These are phyloP conservation scores for Verticillium nubilum DNA, from an alignment of 2,329 filamentous ascomycete genomes.

Conservation along the genomic window DNA sequence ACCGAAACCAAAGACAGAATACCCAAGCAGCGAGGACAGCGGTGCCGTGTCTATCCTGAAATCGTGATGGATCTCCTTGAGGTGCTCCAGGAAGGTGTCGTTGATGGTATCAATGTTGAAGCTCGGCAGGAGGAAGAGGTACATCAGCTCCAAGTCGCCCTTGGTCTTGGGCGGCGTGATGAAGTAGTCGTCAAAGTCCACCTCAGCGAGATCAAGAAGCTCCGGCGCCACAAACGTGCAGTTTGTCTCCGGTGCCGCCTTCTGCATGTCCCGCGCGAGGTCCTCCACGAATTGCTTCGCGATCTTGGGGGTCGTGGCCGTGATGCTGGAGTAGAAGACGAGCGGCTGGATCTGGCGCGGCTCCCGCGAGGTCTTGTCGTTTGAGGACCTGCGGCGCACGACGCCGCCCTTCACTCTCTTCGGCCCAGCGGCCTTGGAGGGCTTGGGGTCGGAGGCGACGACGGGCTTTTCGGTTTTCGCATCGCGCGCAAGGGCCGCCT, in stretches of 20 bases:
- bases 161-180: conserved; percentile 63
- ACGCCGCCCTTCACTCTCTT: conserved; percentile 42
- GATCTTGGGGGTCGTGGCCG: conserved; percentile 72
- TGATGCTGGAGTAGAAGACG: conserved; percentile 87
- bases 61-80: conserved; percentile 91
- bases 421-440: conserved; percentile 34
- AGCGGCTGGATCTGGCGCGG: conserved; percentile 60
- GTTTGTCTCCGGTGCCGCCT: conserved; percentile 31
- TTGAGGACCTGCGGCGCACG: conserved; percentile 9
- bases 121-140: conserved; percentile 78
- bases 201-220: conserved; percentile 72
- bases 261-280: conserved; percentile 46
- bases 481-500: conserved; percentile 4
- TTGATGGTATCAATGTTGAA: conserved; percentile 95
- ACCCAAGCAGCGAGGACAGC: conserved; percentile 70
- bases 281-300: conserved; percentile 57
- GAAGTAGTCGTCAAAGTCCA: conserved; percentile 93
- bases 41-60: conserved; percentile 92
- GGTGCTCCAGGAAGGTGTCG: conserved; percentile 78
- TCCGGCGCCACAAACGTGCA: conserved; percentile 50
- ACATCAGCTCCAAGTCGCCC: conserved; percentile 62
- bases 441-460: conserved; percentile 19
- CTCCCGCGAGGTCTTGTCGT: conserved; percentile 18
- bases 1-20: conserved; percentile 90
- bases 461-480: conserved; percentile 6